Percentiles rank a stretch among this genome's conserved stretches.
phyloP scores from a whole-genome alignment of 2,329 filamentous ascomycete genomes.

The Xylaria sp. region DNA sequence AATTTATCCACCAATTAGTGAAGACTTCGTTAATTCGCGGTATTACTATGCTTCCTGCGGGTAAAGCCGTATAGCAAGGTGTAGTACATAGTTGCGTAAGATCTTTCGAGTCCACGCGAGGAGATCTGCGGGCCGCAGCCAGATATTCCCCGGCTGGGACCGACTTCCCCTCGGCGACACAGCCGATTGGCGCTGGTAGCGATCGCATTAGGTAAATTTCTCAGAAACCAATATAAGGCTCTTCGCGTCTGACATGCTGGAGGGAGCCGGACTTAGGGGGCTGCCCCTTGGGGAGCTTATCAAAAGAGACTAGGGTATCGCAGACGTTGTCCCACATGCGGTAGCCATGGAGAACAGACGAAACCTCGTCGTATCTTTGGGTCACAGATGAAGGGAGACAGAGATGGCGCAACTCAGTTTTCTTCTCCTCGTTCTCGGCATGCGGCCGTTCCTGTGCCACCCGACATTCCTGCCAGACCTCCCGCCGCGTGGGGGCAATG shows the following conservation, averaged over 20 bases:
- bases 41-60: neutral
- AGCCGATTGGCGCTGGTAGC: neutral
- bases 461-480: constrained; percentile 6
- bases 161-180: neutral
- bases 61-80: neutral
- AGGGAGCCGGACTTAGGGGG: neutral
- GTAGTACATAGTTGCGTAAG: too few relatives aligned
- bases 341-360: neutral
- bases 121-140: neutral
- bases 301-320: neutral
- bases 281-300: neutral
- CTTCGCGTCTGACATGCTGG: too few relatives aligned
- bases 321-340: neutral
- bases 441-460: constrained; percentile 18
- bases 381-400: constrained; percentile 15
- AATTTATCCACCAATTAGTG: neutral
- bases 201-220: neutral
- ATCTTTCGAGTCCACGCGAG: neutral
- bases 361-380: constrained; percentile 16
- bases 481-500: constrained; percentile 2
- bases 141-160: neutral
- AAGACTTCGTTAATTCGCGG: neutral
- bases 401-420: constrained; percentile 19
- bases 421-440: constrained; percentile 13
- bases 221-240: neutral